Conservation (phyloP, 2,329 filamentous ascomycete species). For the Sclerotinia minor region DNA sequence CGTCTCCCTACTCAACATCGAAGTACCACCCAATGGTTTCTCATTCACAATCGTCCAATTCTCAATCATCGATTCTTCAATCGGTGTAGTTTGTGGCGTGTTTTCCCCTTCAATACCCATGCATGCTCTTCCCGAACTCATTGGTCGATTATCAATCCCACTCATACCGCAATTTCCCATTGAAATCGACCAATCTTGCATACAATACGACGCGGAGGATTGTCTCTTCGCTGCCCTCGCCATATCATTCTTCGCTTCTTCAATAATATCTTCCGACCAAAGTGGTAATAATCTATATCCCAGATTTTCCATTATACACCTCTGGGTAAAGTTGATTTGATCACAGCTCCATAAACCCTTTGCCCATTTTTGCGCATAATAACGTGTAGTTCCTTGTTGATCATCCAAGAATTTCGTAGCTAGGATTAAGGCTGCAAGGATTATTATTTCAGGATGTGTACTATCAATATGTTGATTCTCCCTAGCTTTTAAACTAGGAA, state of each 20-base stretch:
- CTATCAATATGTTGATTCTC: conserved; percentile 57
- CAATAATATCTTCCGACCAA: conserved; percentile 56
- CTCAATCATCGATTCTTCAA: conserved; percentile 18
- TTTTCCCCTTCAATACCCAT: conserved; percentile 16
- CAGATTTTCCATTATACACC: conserved; percentile 63
- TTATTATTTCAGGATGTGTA: conserved; percentile 61
- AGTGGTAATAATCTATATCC: conserved; percentile 63
- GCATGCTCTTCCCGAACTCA: conserved; percentile 20
- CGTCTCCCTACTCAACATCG: conserved; percentile 17
- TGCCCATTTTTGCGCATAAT: conserved; percentile 57
- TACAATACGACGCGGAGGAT: conserved; percentile 19
- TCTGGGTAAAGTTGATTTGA: conserved; percentile 65
- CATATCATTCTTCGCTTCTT: conserved; percentile 64
- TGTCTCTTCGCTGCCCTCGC: conserved; percentile 51
- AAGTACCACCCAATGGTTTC: background rate
- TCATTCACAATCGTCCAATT: background rate
- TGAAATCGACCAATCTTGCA: conserved; percentile 9
- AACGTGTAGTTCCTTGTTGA: conserved; percentile 52
- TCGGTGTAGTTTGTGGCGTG: conserved; percentile 15
- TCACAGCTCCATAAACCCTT: conserved; percentile 57
- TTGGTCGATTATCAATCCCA: background rate
- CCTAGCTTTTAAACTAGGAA: conserved; percentile 20
- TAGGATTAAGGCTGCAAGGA: conserved; percentile 62
- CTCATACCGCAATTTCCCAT: conserved; percentile 8
- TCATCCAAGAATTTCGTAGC: conserved; percentile 68